A percentile compares a stretch with the other conserved stretches of the same genome.
Evolutionary conservation across 805 yeast species (phyloP).

Genomic region (Wickerhamomyces chambardii): DNA sequence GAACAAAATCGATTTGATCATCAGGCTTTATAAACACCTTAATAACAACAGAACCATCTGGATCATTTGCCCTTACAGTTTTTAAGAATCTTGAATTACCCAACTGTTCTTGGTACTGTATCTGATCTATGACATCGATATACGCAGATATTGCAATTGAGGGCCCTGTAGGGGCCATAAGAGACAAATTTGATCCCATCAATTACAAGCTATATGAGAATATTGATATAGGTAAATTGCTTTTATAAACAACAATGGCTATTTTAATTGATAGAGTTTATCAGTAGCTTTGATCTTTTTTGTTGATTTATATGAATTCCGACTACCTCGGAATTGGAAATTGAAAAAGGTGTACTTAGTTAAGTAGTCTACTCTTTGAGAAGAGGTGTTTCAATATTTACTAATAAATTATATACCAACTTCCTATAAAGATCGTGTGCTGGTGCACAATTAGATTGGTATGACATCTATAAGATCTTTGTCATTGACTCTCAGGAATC

Average conservation of each 20-base stretch:
- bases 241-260: background rate
- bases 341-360: no score
- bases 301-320: no score
- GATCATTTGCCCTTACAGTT: slow-evolving; percentile 73
- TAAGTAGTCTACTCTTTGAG: no score
- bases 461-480: background rate
- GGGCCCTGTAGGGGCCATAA: slow-evolving; percentile 84
- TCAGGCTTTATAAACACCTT: slow-evolving; percentile 78
- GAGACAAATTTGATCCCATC: slow-evolving; percentile 86
- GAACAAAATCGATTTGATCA: slow-evolving; percentile 15
- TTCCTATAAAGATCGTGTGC: no score
- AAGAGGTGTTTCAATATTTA: no score
- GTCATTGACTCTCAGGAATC: background rate
- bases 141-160: slow-evolving; percentile 89
- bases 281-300: no score
- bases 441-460: background rate
- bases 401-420: no score
- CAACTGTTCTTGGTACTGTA: slow-evolving; percentile 67
- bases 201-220: no score
- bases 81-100: slow-evolving; percentile 81
- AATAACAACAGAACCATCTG: slow-evolving; percentile 63
- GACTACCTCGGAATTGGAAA: no score
- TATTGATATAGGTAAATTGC: background rate
- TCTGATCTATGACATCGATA: slow-evolving; percentile 65
- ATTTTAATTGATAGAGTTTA: no score